These are phyloP conservation scores for Zygoascus meyerae DNA, from an alignment of 1,139 yeast species.

Conservation along the genomic window DNA sequence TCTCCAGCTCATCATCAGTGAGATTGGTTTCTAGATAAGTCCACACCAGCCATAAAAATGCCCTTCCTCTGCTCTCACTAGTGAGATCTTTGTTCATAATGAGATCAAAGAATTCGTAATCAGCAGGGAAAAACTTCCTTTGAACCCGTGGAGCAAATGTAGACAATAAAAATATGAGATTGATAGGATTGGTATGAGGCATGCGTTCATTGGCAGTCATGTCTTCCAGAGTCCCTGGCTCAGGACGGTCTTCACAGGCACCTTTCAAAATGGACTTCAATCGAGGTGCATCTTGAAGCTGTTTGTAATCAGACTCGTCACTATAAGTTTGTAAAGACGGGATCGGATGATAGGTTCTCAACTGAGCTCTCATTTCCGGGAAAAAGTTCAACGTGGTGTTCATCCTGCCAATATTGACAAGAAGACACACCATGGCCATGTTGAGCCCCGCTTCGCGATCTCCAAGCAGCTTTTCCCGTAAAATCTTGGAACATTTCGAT, in stretches of 20 bases:
- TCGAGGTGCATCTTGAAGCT: conserved; percentile 91
- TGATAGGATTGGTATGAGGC: conserved; percentile 61
- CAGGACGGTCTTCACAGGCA: conserved; percentile 53
- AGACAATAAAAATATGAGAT: conserved; percentile 68
- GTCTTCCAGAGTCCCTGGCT: conserved; percentile 48
- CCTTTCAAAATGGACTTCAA: conserved; percentile 86
- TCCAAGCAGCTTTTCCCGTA: conserved; percentile 71
- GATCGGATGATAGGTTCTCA: conserved; percentile 87
- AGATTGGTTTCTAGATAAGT: conserved; percentile 71
- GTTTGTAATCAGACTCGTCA: conserved; percentile 50
- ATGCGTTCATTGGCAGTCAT: conserved; percentile 33
- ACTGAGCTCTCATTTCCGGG: conserved; percentile 92
- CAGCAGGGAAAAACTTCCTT: conserved; percentile 34
- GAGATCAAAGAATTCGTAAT: conserved; percentile 53
- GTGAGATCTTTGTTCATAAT: conserved; percentile 48
- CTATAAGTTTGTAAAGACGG: conserved; percentile 79
- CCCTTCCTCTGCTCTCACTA: conserved; percentile 60
- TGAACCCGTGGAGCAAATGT: conserved; percentile 52
- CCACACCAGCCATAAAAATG: conserved; percentile 81
- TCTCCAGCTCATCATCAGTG: conserved; percentile 44
- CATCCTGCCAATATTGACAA: conserved; percentile 90
- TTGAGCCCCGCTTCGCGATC: conserved; percentile 56
- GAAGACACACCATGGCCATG: conserved; percentile 74
- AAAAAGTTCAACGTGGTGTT: conserved; percentile 94
- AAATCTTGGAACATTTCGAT: conserved; percentile 73